Conservation (phyloP, 1,284 basidiomycete species). For the Ganoderma resinaceum region DNA sequence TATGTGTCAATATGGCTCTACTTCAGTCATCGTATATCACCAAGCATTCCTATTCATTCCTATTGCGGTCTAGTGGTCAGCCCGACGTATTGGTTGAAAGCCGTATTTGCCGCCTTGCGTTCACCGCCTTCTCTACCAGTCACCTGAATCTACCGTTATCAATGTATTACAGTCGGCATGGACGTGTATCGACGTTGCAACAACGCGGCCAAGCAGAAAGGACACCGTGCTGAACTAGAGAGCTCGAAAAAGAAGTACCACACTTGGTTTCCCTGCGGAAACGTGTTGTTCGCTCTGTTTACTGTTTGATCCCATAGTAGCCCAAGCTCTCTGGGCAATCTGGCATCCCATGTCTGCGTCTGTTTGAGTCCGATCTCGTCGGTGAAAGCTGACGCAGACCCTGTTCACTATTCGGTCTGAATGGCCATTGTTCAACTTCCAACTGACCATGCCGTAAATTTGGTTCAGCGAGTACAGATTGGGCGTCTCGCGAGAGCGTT, state of each 20-base stretch:
- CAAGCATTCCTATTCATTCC: neutral
- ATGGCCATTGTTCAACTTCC: neutral
- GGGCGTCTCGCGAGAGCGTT: neutral
- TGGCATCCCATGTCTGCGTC: neutral
- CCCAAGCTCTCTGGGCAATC: neutral
- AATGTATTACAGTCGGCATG: neutral
- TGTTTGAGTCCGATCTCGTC: neutral
- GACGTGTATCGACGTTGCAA: neutral
- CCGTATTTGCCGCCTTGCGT: neutral
- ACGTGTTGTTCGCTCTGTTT: too few species aligned
- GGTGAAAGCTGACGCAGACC: neutral
- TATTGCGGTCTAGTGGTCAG: neutral
- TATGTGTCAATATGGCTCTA: neutral
- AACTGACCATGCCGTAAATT: neutral
- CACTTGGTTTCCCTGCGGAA: neutral
- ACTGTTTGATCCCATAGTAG: neutral
- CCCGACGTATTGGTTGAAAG: neutral
- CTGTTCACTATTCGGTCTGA: neutral
- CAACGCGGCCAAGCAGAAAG: neutral
- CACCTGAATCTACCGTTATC: neutral
- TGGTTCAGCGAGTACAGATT: neutral
- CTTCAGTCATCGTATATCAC: neutral
- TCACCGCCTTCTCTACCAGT: neutral
- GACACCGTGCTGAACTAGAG: neutral
- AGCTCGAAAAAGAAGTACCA: neutral